These are phyloP conservation scores for Mucor racemosus DNA, from an alignment of 371 early-diverging fungal species.

Conservation along the genomic window DNA sequence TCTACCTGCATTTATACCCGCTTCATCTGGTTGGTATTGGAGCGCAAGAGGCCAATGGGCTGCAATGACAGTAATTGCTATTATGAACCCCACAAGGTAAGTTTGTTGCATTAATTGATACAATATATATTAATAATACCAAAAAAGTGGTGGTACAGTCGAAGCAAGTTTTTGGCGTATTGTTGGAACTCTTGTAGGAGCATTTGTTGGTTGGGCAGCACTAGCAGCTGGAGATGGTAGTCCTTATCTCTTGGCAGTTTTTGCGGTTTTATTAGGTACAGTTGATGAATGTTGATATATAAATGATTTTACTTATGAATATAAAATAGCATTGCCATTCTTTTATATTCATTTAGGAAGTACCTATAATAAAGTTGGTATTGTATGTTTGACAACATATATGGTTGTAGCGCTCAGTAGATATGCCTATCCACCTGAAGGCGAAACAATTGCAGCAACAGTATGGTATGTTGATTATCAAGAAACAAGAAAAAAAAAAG, in stretches of 20 bases:
- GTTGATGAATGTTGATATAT: slow-evolving; percentile 16
- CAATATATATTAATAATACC: not conserved
- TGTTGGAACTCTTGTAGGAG: slow-evolving; percentile 59
- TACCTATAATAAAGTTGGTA: slow-evolving; percentile 49
- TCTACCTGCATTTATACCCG: slow-evolving; percentile 56
- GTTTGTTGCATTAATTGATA: not conserved
- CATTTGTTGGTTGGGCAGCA: slow-evolving; percentile 56
- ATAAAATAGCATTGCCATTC: slow-evolving; percentile 41
- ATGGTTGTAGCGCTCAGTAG: slow-evolving; percentile 48
- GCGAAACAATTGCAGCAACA: slow-evolving; percentile 42
- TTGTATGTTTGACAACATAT: slow-evolving; percentile 49
- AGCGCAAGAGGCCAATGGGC: slow-evolving; percentile 65
- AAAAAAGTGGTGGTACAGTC: slow-evolving; percentile 56
- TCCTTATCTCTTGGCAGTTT: slow-evolving; percentile 57
- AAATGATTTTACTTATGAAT: slow-evolving; percentile 2
- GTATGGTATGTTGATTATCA: slow-evolving; percentile 39
- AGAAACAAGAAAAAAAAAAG: not conserved
- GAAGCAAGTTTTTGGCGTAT: slow-evolving; percentile 60
- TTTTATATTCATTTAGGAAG: slow-evolving; percentile 55
- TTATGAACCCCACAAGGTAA: slow-evolving; percentile 64
- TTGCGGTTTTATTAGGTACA: slow-evolving; percentile 59
- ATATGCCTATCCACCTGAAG: slow-evolving; percentile 33
- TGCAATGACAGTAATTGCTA: slow-evolving; percentile 61
- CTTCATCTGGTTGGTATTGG: slow-evolving; percentile 42
- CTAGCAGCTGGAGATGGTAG: slow-evolving; percentile 49